These are phyloP conservation scores for Fusarium tuaranense DNA, from an alignment of 2,329 filamentous ascomycete genomes.

Conservation along the genomic window DNA sequence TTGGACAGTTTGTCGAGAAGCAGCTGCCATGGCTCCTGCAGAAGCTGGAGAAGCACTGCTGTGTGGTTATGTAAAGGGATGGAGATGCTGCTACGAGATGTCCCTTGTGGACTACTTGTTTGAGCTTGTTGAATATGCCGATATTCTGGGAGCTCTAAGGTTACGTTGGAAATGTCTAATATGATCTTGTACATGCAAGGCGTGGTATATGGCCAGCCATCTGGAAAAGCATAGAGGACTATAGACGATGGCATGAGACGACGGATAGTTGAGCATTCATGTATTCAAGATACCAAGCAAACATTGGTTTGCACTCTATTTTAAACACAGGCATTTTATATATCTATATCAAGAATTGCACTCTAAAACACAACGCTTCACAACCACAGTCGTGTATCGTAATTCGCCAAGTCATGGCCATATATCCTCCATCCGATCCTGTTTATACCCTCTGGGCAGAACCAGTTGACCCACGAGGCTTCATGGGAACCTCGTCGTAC, in stretches of 20 bases:
- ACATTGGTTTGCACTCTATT: slow-evolving; percentile 11
- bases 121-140: slow-evolving; percentile 15
- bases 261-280: slow-evolving; percentile 14
- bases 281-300: slow-evolving; percentile 23
- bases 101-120: slow-evolving; percentile 4
- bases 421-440: not conserved
- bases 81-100: slow-evolving; percentile 16
- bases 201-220: not conserved
- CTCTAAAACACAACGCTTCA: not conserved
- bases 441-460: slow-evolving; percentile 4
- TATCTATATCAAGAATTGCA: not conserved
- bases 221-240: slow-evolving; percentile 10
- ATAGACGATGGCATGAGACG: slow-evolving; percentile 15
- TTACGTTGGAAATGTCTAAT: slow-evolving; percentile 9
- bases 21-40: slow-evolving; percentile 69
- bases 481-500: slow-evolving; percentile 10
- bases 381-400: not conserved
- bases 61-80: slow-evolving; percentile 75
- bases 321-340: not conserved
- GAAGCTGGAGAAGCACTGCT: slow-evolving; percentile 77
- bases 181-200: not conserved
- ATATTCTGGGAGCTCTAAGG: slow-evolving; percentile 5
- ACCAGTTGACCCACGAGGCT: not conserved
- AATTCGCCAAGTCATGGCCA: not conserved
- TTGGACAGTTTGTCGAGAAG: slow-evolving; percentile 71